phyloP scores from a whole-genome alignment of 1,284 basidiomycete genomes.

The Leccinum subspadiceum region DNA sequence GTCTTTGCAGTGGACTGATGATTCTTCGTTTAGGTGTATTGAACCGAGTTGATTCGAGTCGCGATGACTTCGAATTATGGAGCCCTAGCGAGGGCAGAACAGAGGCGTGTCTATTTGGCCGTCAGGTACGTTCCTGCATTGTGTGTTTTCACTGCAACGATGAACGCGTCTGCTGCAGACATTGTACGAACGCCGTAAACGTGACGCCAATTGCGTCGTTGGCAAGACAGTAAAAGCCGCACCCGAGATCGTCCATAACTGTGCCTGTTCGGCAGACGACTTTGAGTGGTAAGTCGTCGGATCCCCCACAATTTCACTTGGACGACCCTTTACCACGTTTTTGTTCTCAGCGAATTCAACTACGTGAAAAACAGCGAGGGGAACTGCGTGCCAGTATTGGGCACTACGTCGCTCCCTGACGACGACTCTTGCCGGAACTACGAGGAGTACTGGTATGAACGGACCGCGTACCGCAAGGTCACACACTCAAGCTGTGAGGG shows the following conservation, averaged over 20 bases:
- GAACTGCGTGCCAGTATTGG: constrained; percentile 73
- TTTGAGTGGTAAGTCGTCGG: constrained; percentile 82
- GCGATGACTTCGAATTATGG: constrained; percentile 95
- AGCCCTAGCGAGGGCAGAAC: constrained; percentile 87
- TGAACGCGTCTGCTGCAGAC: constrained; percentile 48
- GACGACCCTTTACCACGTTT: background rate
- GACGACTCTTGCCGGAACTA: constrained; percentile 62
- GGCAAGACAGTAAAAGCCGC: constrained; percentile 61
- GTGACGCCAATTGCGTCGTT: constrained; percentile 81
- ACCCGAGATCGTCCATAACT: constrained; percentile 62
- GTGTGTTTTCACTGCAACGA: background rate
- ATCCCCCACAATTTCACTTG: background rate
- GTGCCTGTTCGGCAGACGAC: constrained; percentile 70
- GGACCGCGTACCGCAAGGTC: constrained; percentile 87
- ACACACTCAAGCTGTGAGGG: constrained; percentile 83
- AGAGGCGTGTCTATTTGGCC: constrained; percentile 76
- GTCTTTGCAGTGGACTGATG: background rate
- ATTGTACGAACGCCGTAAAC: constrained; percentile 81
- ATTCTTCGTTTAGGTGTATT: constrained; percentile 54
- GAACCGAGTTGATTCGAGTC: constrained; percentile 64
- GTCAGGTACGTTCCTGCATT: constrained; percentile 51
- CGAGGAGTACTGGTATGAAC: constrained; percentile 85
- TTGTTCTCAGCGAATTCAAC: constrained; percentile 79
- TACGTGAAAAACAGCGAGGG: constrained; percentile 66
- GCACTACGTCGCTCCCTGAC: constrained; percentile 58